Percentiles rank a stretch among this genome's conserved stretches.
Conservation (phyloP, 805 yeast genomes). For the Isabelozyma pseudorhagii region DNA sequence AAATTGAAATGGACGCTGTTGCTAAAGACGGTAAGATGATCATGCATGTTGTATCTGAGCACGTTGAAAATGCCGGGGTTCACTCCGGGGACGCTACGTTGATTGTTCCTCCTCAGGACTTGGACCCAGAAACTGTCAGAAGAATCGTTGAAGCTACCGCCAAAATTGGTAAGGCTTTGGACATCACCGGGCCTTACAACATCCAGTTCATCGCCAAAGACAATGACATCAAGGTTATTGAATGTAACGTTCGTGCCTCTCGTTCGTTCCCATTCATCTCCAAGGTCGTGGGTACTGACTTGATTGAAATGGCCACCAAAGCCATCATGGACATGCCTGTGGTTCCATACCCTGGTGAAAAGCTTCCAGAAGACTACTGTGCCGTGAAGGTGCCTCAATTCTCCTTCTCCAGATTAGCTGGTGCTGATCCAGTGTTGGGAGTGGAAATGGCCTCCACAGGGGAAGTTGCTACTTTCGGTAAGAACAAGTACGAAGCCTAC, state of each 20-base stretch:
- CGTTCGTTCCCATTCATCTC: slow-evolving; percentile 98
- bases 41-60: slow-evolving; percentile 98
- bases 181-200: slow-evolving; percentile 96
- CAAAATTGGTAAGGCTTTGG: slow-evolving; percentile 90
- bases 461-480: slow-evolving; percentile 94
- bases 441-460: slow-evolving; percentile 99
- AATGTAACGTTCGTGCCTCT: slow-evolving; percentile 98
- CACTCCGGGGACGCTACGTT: slow-evolving; percentile 99
- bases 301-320: slow-evolving; percentile 95
- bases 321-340: slow-evolving; percentile 89
- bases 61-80: slow-evolving; percentile 98
- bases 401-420: slow-evolving; percentile 96
- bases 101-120: slow-evolving; percentile 94
- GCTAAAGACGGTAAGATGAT: slow-evolving; percentile 91
- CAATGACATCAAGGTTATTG: slow-evolving; percentile 94
- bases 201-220: slow-evolving; percentile 96
- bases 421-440: slow-evolving; percentile 98
- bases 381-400: slow-evolving; percentile 98
- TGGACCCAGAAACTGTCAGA: slow-evolving; percentile 84
- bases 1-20: slow-evolving; percentile 98
- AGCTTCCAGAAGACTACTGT: slow-evolving; percentile 89
- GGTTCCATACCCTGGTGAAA: slow-evolving; percentile 84
- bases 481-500: slow-evolving; percentile 95
- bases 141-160: slow-evolving; percentile 95
- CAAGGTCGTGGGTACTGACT: slow-evolving; percentile 92